Evolutionary conservation across 2,329 filamentous ascomycete genomes (phyloP).

Genomic region (Fusarium nurragi): DNA sequence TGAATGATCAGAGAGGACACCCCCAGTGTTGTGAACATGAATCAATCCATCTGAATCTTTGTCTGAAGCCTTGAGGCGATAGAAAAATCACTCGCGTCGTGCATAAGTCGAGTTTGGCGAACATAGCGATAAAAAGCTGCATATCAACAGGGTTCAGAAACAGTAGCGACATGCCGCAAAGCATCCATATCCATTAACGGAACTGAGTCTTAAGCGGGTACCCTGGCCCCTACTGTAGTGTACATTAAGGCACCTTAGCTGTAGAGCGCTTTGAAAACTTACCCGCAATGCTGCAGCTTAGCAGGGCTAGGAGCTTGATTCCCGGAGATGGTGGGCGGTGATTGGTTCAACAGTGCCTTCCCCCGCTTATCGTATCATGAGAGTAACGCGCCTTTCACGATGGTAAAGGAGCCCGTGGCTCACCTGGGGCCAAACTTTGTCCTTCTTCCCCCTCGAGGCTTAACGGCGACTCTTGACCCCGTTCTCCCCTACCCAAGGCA

Average conservation of each 20-base stretch:
- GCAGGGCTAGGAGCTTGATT: conserved; percentile 39
- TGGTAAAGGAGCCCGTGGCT: conserved; percentile 33
- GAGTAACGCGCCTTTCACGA: conserved; percentile 44
- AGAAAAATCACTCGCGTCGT: conserved; percentile 14
- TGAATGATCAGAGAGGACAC: neutral
- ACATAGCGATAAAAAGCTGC: conserved; percentile 11
- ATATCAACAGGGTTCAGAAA: conserved; percentile 22
- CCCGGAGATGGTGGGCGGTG: conserved; percentile 36
- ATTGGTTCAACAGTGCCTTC: conserved; percentile 46
- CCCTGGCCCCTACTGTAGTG: neutral
- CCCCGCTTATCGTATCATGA: conserved; percentile 55
- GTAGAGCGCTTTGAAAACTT: conserved; percentile 17
- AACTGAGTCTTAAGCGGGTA: neutral
- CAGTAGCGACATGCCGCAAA: conserved; percentile 3
- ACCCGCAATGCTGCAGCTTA: conserved; percentile 36
- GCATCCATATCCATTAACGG: neutral
- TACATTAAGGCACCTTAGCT: neutral
- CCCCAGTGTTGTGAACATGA: conserved; percentile 6
- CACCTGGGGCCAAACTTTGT: conserved; percentile 42
- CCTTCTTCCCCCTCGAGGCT: conserved; percentile 38
- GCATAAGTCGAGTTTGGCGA: conserved; percentile 24
- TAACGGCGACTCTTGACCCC: conserved; percentile 36
- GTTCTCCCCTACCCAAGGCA: conserved; percentile 17
- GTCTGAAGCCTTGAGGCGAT: conserved; percentile 24
- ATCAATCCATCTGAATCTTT: neutral